Evolutionary conservation across 1,284 basidiomycete species (phyloP), one percentile per base, ranked within the genome.

Genomic region (Sporisorium exsertum): DNA sequence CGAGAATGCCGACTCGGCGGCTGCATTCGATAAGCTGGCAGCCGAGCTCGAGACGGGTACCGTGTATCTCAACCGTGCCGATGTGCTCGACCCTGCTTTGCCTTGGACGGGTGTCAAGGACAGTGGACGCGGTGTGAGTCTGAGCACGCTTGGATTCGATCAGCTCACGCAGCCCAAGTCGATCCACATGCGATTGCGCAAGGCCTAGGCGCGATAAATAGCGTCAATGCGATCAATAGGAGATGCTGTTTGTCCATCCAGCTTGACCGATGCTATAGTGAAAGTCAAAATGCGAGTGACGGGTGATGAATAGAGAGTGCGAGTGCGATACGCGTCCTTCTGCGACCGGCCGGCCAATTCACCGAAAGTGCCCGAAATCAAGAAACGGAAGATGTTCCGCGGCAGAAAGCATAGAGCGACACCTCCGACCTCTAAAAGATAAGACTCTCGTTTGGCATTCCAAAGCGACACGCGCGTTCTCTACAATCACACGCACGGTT

Each of bases 81-180:
- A 71, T 85, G 92, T 89, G 81, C 89, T 96, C 43, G 95, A 97
- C 83, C 95, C 95, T 2, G 94, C 94, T 1, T 87, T 97, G 3
- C 90, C 93, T 1, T 98, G 96, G 95, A 93, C 92, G 1, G 95
- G 95, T 2, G 92, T 94, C 63, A 98, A 97, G 88, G 88, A 97
- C 83, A 94, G 92, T 62, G 95, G 96, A 20, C 88, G 94, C 33
- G 96, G 96, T 3, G 88, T 97, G 71, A 94, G 93, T 81, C 87
- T 97, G 79, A 94, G 93, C 84, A 91, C 91, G 81, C 94, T 94
- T 72, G 94, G 94, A 0, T 78, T 74, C 43, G 76, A 78, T 32
- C 64, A 67, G 64, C 57, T 78, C 42, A 78, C 76, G 10, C 72
- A 73, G 53, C 64, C 76, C 52, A 78, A 78, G 63, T 58, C 67